phyloP scores from a whole-genome alignment of 176 grass and related monocot genomes.

The Oryza longistaminata region DNA sequence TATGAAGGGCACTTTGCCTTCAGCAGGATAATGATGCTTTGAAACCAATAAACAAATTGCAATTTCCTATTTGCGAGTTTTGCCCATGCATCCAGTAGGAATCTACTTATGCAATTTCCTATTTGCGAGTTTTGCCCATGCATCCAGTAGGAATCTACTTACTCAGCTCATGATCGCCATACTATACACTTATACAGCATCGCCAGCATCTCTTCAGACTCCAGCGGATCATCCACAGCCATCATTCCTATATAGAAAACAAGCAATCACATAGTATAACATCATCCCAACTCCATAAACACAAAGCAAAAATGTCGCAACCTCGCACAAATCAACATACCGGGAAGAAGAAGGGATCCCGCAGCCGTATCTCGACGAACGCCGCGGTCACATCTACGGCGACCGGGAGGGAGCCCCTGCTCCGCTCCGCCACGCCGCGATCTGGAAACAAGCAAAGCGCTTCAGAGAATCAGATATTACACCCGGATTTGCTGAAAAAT shows the following conservation, averaged over 20 bases:
- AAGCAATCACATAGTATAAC: constrained; percentile 8
- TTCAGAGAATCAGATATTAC: not conserved
- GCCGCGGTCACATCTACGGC: constrained; percentile 75
- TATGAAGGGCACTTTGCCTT: not conserved
- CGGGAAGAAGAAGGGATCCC: constrained; percentile 83
- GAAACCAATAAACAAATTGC: not conserved
- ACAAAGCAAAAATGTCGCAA: not conserved
- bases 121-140: too few species aligned
- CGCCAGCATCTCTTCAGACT: constrained; percentile 75
- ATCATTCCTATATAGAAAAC: constrained; percentile 40
- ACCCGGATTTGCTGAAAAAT: not conserved
- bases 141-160: too few species aligned
- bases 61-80: not conserved
- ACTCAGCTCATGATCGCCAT: constrained; percentile 80
- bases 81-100: not conserved
- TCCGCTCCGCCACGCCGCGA: constrained; percentile 83
- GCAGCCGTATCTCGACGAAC: constrained; percentile 75
- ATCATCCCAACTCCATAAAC: constrained; percentile 1
- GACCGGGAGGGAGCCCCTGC: constrained; percentile 67
- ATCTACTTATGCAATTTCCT: too few species aligned
- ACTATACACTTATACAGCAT: constrained; percentile 91
- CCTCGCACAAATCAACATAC: constrained; percentile 34
- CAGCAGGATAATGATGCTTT: not conserved
- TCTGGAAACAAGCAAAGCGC: constrained; percentile 40
- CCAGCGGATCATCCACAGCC: constrained; percentile 26